Evolutionary conservation across 768 basidiomycete genomes (phyloP), one percentile per base, ranked within the genome.

Genomic region (Hypsizygus marmoreus): DNA sequence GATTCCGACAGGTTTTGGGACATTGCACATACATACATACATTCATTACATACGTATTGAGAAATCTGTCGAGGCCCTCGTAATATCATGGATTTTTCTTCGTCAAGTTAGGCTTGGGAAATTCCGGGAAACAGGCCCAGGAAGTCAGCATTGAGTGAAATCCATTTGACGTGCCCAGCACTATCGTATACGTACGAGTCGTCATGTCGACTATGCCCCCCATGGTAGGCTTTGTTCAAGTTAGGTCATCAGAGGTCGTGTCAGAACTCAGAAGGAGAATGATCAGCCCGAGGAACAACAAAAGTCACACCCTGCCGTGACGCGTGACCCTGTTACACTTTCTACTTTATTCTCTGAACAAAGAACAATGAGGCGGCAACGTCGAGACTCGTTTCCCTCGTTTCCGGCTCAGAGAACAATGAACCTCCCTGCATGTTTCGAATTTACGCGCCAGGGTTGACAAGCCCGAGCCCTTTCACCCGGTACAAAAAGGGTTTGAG

Each of bases 11-110:
- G 12, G 20, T 39, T 19, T n/a, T 46, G 45, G 55, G 41, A 54
- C 52, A 51, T 43, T 54, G 47, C 51, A 53, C 40, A 41, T 50
- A 38, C 30, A 30, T 17, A 8, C 7, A 12, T 10, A 10, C 8
- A 10, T 17, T 35, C 17, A 17, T 35, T 35, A 17, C 34, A 10
- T 7, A 12, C 9, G 7, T 35, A 12, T 17, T n/a, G n/a, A n/a
- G n/a, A n/a, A 36, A 33, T 35, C 20, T 42, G 33, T 49, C n/a
- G 47, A 41, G 22, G 35, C 44, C 45, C 25, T 29, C 36, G 46
- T 49, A 17, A 39, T 47, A 47, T 24, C 8, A 38, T 22, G 2
- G 22, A 34, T 30, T 25, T 19, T 12, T 23, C 17, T 4, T 23
- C 36, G 28, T 22, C 11, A 29, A 25, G 32, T 17, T 35, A 26